Percentiles rank a stretch among this genome's conserved stretches.
Evolutionary conservation across 495 filamentous ascomycete species (phyloP).

Genomic region (Oidiodendron maius): DNA sequence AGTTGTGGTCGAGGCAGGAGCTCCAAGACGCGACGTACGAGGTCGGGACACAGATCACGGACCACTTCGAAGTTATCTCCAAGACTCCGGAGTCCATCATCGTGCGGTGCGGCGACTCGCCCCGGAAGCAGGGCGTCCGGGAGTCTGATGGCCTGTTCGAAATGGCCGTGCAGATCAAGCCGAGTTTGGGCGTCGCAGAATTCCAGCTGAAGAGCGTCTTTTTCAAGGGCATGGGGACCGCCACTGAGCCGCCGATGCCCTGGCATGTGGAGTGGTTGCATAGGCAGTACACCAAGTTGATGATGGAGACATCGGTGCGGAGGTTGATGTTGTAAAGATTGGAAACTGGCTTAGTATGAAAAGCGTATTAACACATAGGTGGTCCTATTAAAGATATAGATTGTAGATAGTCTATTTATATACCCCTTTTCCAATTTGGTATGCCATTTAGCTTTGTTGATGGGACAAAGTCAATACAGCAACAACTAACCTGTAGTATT

Average conservation of each 20-base stretch:
- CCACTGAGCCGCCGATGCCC: conserved; percentile 43
- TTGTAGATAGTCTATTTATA: too few species aligned
- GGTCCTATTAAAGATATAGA: too few species aligned
- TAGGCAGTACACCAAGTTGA: conserved; percentile 57
- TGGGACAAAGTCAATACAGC: too few species aligned
- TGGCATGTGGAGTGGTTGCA: conserved; percentile 51
- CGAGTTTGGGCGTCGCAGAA: conserved; percentile 47
- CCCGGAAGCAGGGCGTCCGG: conserved; percentile 48
- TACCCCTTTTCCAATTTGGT: too few species aligned
- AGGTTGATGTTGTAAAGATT: conserved; percentile 22
- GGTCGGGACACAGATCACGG: conserved; percentile 59
- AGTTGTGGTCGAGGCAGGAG: conserved; percentile 57
- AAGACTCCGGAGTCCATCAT: conserved; percentile 55
- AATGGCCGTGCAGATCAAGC: conserved; percentile 57
- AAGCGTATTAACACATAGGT: too few species aligned
- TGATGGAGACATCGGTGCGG: conserved; percentile 49
- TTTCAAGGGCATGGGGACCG: conserved; percentile 42
- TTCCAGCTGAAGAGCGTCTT: conserved; percentile 56
- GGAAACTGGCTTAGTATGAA: too few species aligned
- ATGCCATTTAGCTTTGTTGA: too few species aligned
- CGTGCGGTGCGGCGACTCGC: conserved; percentile 63
- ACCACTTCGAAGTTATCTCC: conserved; percentile 73
- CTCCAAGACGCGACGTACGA: conserved; percentile 50
- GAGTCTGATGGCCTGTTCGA: conserved; percentile 65
- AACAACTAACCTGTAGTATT: too few species aligned